Percentiles rank a stretch among this genome's conserved stretches.
Evolutionary conservation across 2,329 filamentous ascomycete genomes (phyloP).

Genomic region (Uncinocarpus reesii): DNA sequence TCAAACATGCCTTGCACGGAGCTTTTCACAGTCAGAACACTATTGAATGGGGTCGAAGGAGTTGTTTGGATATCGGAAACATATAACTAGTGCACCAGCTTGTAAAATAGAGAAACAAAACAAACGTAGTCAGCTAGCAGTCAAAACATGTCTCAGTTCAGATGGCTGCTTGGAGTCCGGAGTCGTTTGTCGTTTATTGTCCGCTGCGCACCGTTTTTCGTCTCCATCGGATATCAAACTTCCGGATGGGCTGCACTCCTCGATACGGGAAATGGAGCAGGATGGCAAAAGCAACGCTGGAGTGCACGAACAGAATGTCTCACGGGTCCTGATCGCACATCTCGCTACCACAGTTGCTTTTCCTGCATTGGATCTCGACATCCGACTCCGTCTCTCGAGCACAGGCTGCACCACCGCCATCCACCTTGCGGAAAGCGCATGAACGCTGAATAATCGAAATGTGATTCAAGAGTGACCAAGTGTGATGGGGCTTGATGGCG

Average conservation of each 20-base stretch:
- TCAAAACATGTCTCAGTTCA: too few relatives aligned
- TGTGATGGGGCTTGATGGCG: conserved; percentile 5
- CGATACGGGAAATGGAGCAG: too few relatives aligned
- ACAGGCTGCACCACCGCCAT: too few relatives aligned
- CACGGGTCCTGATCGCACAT: not conserved
- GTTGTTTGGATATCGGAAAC: not conserved
- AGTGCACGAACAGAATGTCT: not conserved
- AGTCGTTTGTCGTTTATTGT: too few relatives aligned
- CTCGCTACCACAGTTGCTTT: not conserved
- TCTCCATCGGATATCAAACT: too few relatives aligned
- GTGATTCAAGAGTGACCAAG: not conserved
- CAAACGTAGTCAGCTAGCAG: too few relatives aligned
- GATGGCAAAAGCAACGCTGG: not conserved
- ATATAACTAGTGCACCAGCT: too few relatives aligned
- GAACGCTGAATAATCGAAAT: not conserved
- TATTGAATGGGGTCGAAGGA: not conserved
- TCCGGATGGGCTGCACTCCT: too few relatives aligned
- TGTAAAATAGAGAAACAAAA: too few relatives aligned
- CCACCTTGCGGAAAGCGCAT: not conserved
- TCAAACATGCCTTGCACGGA: conserved; percentile 19
- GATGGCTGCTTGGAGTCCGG: too few relatives aligned
- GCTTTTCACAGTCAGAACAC: conserved; percentile 19
- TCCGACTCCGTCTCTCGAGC: not conserved
- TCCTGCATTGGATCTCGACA: not conserved
- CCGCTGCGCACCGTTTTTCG: too few relatives aligned